These are phyloP conservation scores for Ogataea pignaliae DNA, from an alignment of 805 yeast species.

Conservation along the genomic window DNA sequence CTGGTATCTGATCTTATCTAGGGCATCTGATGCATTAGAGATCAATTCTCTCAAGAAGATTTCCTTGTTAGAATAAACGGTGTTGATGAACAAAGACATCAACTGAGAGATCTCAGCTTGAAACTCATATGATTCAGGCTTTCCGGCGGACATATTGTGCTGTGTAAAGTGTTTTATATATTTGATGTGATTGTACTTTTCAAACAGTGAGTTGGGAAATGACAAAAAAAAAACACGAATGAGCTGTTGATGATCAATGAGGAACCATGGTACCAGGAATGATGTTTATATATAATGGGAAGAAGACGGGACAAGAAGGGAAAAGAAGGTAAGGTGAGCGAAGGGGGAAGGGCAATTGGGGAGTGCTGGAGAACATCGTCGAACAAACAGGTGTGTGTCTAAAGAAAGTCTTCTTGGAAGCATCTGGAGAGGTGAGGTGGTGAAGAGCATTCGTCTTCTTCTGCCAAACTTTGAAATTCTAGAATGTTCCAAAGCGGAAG, in stretches of 20 bases:
- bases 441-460: no score
- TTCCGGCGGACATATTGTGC: conserved; percentile 26
- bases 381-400: not conserved
- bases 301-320: not conserved
- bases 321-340: not conserved
- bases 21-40: conserved; percentile 98
- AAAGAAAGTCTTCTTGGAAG: not conserved
- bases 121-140: conserved; percentile 85
- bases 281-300: not conserved
- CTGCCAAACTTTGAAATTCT: no score
- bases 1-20: conserved; percentile 97
- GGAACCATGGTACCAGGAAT: no score
- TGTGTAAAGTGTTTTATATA: no score
- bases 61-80: conserved; percentile 99
- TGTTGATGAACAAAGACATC: conserved; percentile 99
- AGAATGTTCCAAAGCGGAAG: no score
- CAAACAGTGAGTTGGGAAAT: not conserved
- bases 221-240: no score
- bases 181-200: not conserved
- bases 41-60: conserved; percentile 98
- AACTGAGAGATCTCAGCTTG: conserved; percentile 99
- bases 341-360: not conserved
- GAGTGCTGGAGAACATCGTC: no score
- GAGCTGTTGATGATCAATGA: no score
- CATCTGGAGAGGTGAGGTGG: not conserved